Percentiles rank a stretch among this genome's conserved stretches.
Conservation (phyloP, 805 yeast species). For the Tetrapisispora phaffii region DNA sequence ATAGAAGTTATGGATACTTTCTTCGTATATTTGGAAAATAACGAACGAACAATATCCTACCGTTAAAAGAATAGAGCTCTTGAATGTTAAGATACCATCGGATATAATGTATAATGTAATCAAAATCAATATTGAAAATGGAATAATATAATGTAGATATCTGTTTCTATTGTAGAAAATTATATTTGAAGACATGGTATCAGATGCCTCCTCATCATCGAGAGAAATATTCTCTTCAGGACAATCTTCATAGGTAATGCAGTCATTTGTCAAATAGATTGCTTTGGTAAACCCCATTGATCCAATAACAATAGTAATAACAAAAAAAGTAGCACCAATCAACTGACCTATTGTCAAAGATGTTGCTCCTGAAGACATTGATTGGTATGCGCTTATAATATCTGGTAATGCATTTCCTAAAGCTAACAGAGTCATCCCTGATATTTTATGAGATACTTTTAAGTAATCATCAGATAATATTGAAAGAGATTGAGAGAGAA, state of each 20-base stretch:
- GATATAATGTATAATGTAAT: constrained; percentile 43
- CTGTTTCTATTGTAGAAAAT: constrained; percentile 28
- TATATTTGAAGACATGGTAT: background rate
- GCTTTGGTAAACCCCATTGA: constrained; percentile 62
- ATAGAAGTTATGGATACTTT: background rate
- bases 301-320: constrained; percentile 73
- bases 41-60: constrained; percentile 5
- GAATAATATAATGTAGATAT: constrained; percentile 52
- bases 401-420: constrained; percentile 93
- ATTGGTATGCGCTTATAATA: constrained; percentile 72
- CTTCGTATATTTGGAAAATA: constrained; percentile 1
- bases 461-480: constrained; percentile 48
- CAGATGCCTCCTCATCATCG: background rate
- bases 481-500: constrained; percentile 67
- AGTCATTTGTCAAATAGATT: constrained; percentile 35
- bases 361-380: constrained; percentile 61
- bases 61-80: constrained; percentile 52
- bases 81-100: constrained; percentile 44
- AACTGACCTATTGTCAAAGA: constrained; percentile 82
- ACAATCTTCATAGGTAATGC: background rate
- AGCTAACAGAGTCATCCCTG: constrained; percentile 82
- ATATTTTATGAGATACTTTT: constrained; percentile 60
- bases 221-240: background rate
- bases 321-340: constrained; percentile 82
- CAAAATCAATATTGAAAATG: constrained; percentile 44